Base-by-base conservation (phyloP, 176 grass and related monocot species). In the Carex parvula region DNA sequence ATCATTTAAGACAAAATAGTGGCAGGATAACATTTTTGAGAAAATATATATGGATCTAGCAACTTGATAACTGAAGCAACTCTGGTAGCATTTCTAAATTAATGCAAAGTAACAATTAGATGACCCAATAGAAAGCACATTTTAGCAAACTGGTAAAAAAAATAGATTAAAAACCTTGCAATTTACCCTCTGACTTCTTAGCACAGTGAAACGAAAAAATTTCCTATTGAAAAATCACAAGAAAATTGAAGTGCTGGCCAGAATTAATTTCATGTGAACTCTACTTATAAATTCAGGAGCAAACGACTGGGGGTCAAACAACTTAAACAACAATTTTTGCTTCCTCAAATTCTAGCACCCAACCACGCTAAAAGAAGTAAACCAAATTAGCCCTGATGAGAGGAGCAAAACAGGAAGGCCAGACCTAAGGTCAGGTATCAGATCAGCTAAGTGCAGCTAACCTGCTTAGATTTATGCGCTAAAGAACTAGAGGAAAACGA, bases 401-500 rank as follows among this genome's bases (percentile, higher is more conserved):
- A 48, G 67, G 20, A 74, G 65, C 57, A 52, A 53, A 64, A 5
- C 16, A 2, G 29, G 14, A 37, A 13, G 20, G 24, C n/a, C 68
- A 42, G 57, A 74, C 66, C 83, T 46, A 41, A 8, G 2, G 53
- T 14, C 11, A 6, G 12, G 15, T 15, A 35, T 59, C 18, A 56
- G 76, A 79, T 86, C 74, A 66, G 42, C 3, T 16, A 67, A 78
- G 5, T 21, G 33, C 35, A 64, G 8, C 3, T 0, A 87, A 84
- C 18, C 62, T 57, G 61, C 24, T 16, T 29, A 70, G 13, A 13
- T 21, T 62, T 74, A 20, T 53, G 30, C 37, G 1, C 14, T 69
- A 61, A 64, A 4, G 42, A 64, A 16, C 15, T 32, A 72, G 42
- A 56, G 54, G 5, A 50, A 69, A 29, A 42, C 1, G 14, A 33